Conservation (phyloP, 306 rosid species). For the Corylus americana region DNA sequence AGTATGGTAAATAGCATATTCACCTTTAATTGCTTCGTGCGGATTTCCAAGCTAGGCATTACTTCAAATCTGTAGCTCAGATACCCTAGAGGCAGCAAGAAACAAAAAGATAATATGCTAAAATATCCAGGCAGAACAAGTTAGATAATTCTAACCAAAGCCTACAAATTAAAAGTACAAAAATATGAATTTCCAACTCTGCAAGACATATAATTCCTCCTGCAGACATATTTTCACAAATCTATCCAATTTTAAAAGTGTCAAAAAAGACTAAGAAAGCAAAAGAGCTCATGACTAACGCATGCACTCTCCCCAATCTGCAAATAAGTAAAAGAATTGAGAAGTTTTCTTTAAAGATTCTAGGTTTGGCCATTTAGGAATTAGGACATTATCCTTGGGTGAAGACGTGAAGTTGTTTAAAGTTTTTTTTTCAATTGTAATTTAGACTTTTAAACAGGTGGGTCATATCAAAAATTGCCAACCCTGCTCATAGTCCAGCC, state of each 20-base stretch:
- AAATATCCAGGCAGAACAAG: conserved; percentile 21
- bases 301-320: conserved; percentile 14
- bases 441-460: too few relatives aligned
- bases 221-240: not conserved
- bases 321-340: too few relatives aligned
- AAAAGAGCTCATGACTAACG: conserved; percentile 27
- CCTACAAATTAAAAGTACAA: conserved; percentile 15
- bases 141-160: conserved; percentile 17
- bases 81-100: conserved; percentile 48
- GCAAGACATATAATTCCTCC: not conserved
- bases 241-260: conserved; percentile 6
- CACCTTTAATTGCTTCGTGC: conserved; percentile 59
- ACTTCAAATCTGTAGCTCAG: conserved; percentile 60
- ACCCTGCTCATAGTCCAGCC: too few relatives aligned
- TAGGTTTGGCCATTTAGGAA: too few relatives aligned
- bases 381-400: too few relatives aligned
- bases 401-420: too few relatives aligned
- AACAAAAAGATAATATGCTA: conserved; percentile 6
- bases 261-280: conserved; percentile 32
- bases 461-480: too few relatives aligned
- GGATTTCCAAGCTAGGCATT: conserved; percentile 48
- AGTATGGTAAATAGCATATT: conserved; percentile 11
- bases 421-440: too few relatives aligned
- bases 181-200: not conserved
- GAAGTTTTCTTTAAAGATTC: too few relatives aligned